These are phyloP conservation scores for Exsudoporus frostii DNA, from an alignment of 768 basidiomycete genomes.

Conservation along the genomic window DNA sequence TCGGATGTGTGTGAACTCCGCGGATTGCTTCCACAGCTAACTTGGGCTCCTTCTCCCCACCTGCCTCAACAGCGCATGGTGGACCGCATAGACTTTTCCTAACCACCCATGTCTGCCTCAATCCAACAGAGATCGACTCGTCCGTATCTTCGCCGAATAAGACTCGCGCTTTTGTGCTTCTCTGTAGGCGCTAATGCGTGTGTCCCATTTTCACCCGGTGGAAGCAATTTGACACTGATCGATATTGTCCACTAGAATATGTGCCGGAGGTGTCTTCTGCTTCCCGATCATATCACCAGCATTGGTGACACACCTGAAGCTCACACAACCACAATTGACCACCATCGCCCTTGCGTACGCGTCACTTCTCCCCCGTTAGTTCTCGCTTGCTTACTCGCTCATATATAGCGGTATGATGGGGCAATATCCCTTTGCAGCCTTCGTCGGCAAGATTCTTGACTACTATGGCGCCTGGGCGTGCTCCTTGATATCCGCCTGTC, in stretches of 20 bases:
- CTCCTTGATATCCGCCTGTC: constrained; percentile 56
- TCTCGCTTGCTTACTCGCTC: constrained; percentile 1
- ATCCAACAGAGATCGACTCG: constrained; percentile 1
- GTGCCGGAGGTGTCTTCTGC: constrained; percentile 75
- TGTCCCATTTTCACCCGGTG: constrained; percentile 24
- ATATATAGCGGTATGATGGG: constrained; percentile 69
- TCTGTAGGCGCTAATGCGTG: constrained; percentile 67
- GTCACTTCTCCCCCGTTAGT: constrained; percentile 29
- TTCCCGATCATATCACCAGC: constrained; percentile 73
- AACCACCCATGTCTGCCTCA: constrained; percentile 12
- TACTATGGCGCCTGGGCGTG: constrained; percentile 62
- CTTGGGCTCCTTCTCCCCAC: neutral
- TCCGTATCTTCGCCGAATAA: constrained; percentile 19
- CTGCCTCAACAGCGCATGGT: neutral
- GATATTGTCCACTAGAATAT: constrained; percentile 43
- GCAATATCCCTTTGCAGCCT: constrained; percentile 72
- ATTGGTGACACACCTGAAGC: constrained; percentile 53
- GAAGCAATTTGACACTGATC: neutral
- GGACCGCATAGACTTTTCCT: neutral
- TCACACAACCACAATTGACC: constrained; percentile 75
- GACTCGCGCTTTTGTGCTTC: constrained; percentile 39
- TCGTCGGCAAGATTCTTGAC: constrained; percentile 71
- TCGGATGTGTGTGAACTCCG: constrained; percentile 7
- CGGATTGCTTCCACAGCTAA: too few species aligned
- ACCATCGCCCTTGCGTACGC: constrained; percentile 75